Evolutionary conservation across 306 rosid species (phyloP), one percentile per base, ranked within the genome.

Genomic region (Cucurbita maxima): DNA sequence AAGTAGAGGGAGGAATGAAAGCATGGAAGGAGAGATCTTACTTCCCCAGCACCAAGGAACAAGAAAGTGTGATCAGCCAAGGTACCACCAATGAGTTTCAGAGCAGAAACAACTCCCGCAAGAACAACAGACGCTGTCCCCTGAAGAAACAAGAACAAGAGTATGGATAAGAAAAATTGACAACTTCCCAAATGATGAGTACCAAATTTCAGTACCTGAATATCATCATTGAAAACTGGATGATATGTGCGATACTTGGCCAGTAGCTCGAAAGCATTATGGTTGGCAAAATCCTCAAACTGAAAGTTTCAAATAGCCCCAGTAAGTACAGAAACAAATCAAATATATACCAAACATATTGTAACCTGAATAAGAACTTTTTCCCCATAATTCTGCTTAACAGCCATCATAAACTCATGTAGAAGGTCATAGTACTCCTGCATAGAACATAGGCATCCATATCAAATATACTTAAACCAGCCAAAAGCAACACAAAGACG

Each of bases 231-330:
- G 91, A 95, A 91, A 77, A 95, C 97, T 0, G 91, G 96, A 85
- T 95, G 91, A 54, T 90, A 85, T 38, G 87, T 82, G 37, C 96
- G 83, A 75, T 89, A 95, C 80, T 87, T 91, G 58, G 89, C 86
- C 15, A 95, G 97, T 80, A 95, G 83, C 76, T 91, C 97, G 52
- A 95, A 95, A 62, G 99, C 99, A 72, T 95, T 95, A 96, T 91
- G 97, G 81, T 91, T 95, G n/a, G 99, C 99, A 75, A 95, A 95
- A 83, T 95, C 99, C 81, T 95, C 99, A 72, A 89, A 95, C 99
- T 95, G 87, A 58, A 83, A 55, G 78, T 78, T 51, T 63, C 57
- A 82, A 70, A 74, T 81, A 75, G 62, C 25, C 74, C 66, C 36
- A 82, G 79, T 76, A 70, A 75, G 77, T 75, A 75, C n/a, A 48